These are phyloP conservation scores for Saturnispora diversa DNA, from an alignment of 805 yeast genomes.

Conservation along the genomic window DNA sequence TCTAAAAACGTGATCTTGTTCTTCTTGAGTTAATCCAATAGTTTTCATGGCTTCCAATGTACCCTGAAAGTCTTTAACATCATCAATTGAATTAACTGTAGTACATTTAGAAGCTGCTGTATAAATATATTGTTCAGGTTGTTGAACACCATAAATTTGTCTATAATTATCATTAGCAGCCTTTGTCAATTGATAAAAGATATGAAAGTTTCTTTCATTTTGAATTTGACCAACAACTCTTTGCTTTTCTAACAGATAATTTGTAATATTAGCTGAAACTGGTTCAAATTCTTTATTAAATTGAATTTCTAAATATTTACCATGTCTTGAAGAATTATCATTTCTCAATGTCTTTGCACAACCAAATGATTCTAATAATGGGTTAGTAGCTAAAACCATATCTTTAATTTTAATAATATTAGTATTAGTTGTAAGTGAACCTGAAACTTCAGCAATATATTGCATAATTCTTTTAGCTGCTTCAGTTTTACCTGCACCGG, in stretches of 20 bases:
- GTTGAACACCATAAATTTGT: constrained; percentile 80
- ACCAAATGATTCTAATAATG: constrained; percentile 82
- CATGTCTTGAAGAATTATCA: constrained; percentile 86
- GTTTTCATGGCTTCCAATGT: constrained; percentile 65
- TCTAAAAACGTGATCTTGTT: constrained; percentile 86
- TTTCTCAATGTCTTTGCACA: constrained; percentile 89
- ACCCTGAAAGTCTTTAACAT: constrained; percentile 65
- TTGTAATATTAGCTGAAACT: constrained; percentile 91
- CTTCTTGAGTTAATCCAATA: constrained; percentile 73
- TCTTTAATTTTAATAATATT: constrained; percentile 83
- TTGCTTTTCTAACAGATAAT: constrained; percentile 87
- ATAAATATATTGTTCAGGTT: constrained; percentile 86
- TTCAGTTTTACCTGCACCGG: constrained; percentile 97
- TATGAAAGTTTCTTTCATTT: constrained; percentile 93
- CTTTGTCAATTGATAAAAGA: constrained; percentile 91
- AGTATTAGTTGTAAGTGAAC: constrained; percentile 50
- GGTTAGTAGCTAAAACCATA: constrained; percentile 96
- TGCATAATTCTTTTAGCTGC: constrained; percentile 98
- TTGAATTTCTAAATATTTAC: constrained; percentile 85
- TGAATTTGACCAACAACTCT: constrained; percentile 93
- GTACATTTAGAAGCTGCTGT: constrained; percentile 84
- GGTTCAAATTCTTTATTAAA: constrained; percentile 82
- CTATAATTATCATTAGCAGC: constrained; percentile 81
- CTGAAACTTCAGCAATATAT: constrained; percentile 85
- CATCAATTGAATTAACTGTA: constrained; percentile 80